Percentiles rank a stretch among this genome's conserved stretches.
These are phyloP conservation scores for Epichloe gansuensis DNA, from an alignment of 2,329 filamentous ascomycete species.

Conservation along the genomic window DNA sequence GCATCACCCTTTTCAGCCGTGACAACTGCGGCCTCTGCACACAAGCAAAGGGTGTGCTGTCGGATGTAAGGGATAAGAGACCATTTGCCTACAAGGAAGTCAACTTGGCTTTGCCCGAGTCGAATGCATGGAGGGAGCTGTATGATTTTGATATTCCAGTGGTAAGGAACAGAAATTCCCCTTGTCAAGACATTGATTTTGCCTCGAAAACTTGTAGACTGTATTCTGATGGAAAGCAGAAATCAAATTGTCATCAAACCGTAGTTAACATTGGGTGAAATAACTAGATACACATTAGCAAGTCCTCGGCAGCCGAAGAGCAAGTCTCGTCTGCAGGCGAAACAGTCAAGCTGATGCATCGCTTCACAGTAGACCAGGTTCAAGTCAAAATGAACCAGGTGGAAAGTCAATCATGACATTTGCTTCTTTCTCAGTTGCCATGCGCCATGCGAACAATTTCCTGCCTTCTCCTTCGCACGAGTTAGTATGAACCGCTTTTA, in stretches of 20 bases:
- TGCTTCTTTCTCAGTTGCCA: neutral
- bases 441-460: no score
- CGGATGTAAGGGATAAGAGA: constrained; percentile 51
- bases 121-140: constrained; percentile 54
- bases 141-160: constrained; percentile 79
- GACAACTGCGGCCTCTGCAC: constrained; percentile 59
- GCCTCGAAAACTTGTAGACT: no score
- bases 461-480: neutral
- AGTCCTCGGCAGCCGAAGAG: constrained; percentile 36
- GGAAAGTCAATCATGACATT: constrained; percentile 16
- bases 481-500: constrained; percentile 30
- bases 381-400: constrained; percentile 55
- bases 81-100: constrained; percentile 60
- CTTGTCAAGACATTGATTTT: neutral
- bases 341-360: constrained; percentile 66
- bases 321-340: constrained; percentile 41
- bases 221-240: no score
- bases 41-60: constrained; percentile 55
- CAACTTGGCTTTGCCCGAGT: constrained; percentile 53
- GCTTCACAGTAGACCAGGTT: constrained; percentile 57
- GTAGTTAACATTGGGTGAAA: neutral
- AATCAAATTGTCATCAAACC: neutral
- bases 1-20: constrained; percentile 66
- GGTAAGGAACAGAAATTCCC: constrained; percentile 30
- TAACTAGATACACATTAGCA: constrained; percentile 51